Evolutionary conservation across 2,329 filamentous ascomycete species (phyloP).

Genomic region (Xylariaceae sp.): DNA sequence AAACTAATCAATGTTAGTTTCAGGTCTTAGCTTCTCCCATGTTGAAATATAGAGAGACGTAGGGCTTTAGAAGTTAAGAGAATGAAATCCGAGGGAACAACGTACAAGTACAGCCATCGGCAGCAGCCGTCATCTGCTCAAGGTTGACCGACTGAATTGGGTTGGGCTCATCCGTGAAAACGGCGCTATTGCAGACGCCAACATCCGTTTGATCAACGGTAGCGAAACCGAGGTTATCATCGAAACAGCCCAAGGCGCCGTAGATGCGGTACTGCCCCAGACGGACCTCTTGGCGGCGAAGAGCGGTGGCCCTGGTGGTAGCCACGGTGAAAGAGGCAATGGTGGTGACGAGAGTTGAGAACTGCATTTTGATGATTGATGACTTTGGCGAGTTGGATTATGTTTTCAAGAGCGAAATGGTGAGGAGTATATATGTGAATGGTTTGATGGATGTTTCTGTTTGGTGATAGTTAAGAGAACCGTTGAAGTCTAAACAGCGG

Average conservation of each 20-base stretch:
- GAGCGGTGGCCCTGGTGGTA: slow-evolving; percentile 18
- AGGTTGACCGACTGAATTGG: slow-evolving; percentile 19
- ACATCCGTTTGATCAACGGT: slow-evolving; percentile 23
- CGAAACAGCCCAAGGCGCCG: slow-evolving; percentile 22
- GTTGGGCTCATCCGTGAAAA: slow-evolving; percentile 44
- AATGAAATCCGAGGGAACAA: too few species aligned
- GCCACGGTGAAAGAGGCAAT: slow-evolving; percentile 19
- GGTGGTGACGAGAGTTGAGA: slow-evolving; percentile 22
- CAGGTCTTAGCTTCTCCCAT: too few species aligned
- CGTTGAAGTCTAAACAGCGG: too few species aligned
- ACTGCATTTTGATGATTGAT: slow-evolving; percentile 32
- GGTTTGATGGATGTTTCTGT: too few species aligned
- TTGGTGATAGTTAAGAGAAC: too few species aligned
- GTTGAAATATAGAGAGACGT: too few species aligned
- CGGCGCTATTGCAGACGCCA: slow-evolving; percentile 33
- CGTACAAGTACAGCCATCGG: slow-evolving; percentile 24
- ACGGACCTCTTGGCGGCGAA: slow-evolving; percentile 22
- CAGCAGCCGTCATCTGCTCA: slow-evolving; percentile 18
- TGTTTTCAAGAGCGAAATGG: too few species aligned
- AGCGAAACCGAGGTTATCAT: slow-evolving; percentile 25
- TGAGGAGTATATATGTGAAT: too few species aligned
- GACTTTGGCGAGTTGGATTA: too few species aligned
- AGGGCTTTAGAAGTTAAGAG: too few species aligned
- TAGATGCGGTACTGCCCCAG: slow-evolving; percentile 28
- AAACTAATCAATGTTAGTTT: slow-evolving; percentile 12